Evolutionary conservation across 768 basidiomycete genomes (phyloP).

Genomic region (Serendipita sp.): DNA sequence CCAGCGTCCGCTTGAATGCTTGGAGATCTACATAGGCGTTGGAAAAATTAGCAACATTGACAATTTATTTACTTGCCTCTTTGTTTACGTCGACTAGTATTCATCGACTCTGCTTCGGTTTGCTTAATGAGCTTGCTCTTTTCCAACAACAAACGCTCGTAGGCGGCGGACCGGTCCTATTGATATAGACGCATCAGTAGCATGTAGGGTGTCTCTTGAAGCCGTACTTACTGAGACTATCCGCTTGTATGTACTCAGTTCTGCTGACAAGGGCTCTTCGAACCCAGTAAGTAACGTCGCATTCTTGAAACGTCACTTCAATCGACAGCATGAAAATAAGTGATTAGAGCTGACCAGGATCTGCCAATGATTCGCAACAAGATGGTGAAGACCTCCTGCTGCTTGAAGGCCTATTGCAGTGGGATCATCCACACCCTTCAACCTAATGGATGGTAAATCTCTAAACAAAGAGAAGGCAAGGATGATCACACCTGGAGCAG

Average conservation of each 20-base stretch:
- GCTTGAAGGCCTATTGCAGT: conserved; percentile 70
- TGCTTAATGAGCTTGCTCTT: conserved; percentile 73
- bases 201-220: conserved; percentile 3
- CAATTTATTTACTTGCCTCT: conserved; percentile 41
- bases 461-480: not conserved
- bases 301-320: conserved; percentile 30
- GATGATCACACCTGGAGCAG: conserved; percentile 52
- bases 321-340: conserved; percentile 7
- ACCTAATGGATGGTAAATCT: conserved; percentile 22
- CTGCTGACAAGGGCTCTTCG: conserved; percentile 76
- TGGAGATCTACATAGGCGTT: conserved; percentile 49
- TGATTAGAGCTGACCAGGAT: conserved; percentile 45
- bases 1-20: conserved; percentile 68
- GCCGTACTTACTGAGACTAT: conserved; percentile 43
- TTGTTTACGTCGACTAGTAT: conserved; percentile 43
- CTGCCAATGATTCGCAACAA: conserved; percentile 87
- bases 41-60: conserved; percentile 3
- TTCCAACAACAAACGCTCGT: conserved; percentile 67
- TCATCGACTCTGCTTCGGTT: conserved; percentile 75
- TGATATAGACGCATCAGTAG: conserved; percentile 3
- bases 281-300: conserved; percentile 77
- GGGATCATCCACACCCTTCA: conserved; percentile 70
- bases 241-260: conserved; percentile 62
- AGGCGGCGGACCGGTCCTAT: conserved; percentile 70
- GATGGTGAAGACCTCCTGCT: conserved; percentile 74